Base-by-base conservation (phyloP, 2,329 filamentous ascomycete species). In the Fusarium circinatum region DNA sequence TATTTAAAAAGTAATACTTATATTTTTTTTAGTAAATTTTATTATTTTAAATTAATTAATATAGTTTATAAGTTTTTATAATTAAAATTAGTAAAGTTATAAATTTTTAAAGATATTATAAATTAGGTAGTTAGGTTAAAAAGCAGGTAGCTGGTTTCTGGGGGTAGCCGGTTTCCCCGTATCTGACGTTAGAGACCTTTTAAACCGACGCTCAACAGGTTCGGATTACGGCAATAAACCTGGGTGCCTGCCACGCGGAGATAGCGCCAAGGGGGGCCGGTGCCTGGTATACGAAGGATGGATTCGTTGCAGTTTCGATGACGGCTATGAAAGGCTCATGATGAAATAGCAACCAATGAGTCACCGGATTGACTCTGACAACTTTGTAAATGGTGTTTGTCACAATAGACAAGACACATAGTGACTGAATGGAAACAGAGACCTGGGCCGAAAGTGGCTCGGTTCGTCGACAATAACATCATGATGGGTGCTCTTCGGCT, bases 211-310 rank as follows among this genome's bases (percentile, higher is more conserved):
- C 49, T 63, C 59, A 45, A 72, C 56, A 68, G 55, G 49, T 42
- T 65, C 72, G 72, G 72, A 59, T 63, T 56, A 75, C 72, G 72
- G 72, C 72, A 73, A 59, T 42, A 61, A 61, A 38, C 55, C 51
- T 51, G 57, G 55, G 34, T 62, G 52, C 61, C 64, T 65, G 56
- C 48, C 56, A 52, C 38, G 42, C 71, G 68, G 57, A 62, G 71
- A 73, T 60, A 56, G 59, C 47, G 57, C 48, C 61, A 71, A 51
- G 41, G 48, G 47, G 55, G 62, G 54, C 54, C 42, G 57, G 67
- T 51, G 30, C 47, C 51, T 60, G 34, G 32, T 49, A n/a, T 14
- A 22, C 20, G 47, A 38, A 44, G 39, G 54, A 56, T 51, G 59
- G 30, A 38, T 64, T 70, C 34, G 45, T 41, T 49, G 47, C 9